Conservation (phyloP, 108 stramenopile species). For the Cyclotella cryptica region DNA sequence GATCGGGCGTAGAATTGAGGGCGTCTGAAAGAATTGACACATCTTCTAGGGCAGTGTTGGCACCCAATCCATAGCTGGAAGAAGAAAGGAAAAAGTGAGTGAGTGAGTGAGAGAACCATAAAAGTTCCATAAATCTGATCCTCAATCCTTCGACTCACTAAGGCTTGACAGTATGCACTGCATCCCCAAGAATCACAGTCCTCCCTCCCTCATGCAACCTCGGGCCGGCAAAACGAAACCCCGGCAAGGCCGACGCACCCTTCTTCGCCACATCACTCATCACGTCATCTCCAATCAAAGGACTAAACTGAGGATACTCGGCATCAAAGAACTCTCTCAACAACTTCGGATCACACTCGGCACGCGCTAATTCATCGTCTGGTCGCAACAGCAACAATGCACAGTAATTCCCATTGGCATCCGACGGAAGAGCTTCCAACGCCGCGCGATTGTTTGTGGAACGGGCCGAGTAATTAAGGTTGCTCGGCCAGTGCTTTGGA, state of each 20-base stretch:
- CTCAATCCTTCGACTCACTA: conserved; percentile 37
- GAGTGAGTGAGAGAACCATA: background rate
- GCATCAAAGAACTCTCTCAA: conserved; percentile 54
- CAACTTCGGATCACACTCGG: conserved; percentile 32
- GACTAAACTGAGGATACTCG: conserved; percentile 63
- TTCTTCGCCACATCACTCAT: conserved; percentile 57
- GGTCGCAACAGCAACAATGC: conserved; percentile 62
- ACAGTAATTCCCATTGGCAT: conserved; percentile 48
- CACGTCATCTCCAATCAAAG: conserved; percentile 53
- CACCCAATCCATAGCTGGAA: conserved; percentile 85
- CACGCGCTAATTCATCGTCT: conserved; percentile 42
- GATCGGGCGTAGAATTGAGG: conserved; percentile 14
- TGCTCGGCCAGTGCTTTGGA: conserved; percentile 47
- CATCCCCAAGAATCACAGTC: conserved; percentile 63
- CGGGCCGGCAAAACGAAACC: conserved; percentile 63
- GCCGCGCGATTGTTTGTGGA: conserved; percentile 39
- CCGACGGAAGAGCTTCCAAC: conserved; percentile 70
- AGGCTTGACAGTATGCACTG: conserved; percentile 73
- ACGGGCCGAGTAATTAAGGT: conserved; percentile 64
- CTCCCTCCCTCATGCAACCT: conserved; percentile 52
- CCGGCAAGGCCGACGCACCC: conserved; percentile 50
- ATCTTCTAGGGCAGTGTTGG: conserved; percentile 95
- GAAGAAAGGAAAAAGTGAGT: background rate
- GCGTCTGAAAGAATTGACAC: conserved; percentile 53
- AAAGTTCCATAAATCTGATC: background rate